Percentiles rank a stretch among this genome's conserved stretches.
Evolutionary conservation across 164 flowering plant genomes (phyloP).

Genomic region (Umbilicus rupestris): DNA sequence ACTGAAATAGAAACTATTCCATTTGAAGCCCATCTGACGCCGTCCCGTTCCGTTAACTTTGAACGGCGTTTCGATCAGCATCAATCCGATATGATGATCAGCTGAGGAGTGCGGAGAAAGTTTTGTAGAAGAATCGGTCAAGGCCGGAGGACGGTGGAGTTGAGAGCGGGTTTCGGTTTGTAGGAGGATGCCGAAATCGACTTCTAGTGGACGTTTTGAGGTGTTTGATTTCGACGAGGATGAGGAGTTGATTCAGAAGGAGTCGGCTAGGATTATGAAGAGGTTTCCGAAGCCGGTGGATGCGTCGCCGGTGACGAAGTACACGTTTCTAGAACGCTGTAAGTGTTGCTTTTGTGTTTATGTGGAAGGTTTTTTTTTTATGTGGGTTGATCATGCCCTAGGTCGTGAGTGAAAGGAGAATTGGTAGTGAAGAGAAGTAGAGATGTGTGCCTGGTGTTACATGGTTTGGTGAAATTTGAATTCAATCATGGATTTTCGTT

Average conservation of each 20-base stretch:
- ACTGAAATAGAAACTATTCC: not conserved
- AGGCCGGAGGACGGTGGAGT: not conserved
- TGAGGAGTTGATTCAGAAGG: not conserved
- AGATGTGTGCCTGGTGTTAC: no score
- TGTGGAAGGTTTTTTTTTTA: no score
- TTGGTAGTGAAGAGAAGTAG: no score
- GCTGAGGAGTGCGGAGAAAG: not conserved
- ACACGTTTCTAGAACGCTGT: conserved; percentile 2
- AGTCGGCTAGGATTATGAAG: not conserved
- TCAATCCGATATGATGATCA: not conserved
- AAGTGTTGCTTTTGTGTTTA: not conserved
- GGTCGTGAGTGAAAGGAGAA: not conserved
- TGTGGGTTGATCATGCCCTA: not conserved
- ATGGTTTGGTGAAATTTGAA: no score
- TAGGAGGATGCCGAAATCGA: not conserved
- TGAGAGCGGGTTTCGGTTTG: no score
- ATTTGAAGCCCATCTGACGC: not conserved
- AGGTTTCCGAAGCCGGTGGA: not conserved
- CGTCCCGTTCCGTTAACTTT: not conserved
- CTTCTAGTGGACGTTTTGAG: not conserved
- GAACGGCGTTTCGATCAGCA: not conserved
- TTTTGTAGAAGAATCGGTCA: not conserved
- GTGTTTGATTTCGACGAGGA: not conserved
- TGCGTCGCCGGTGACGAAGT: not conserved
- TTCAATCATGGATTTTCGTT: no score